A percentile compares a stretch with the other conserved stretches of the same genome.
Evolutionary conservation across 164 flowering plant genomes (phyloP).

Genomic region (Malania oleifera): DNA sequence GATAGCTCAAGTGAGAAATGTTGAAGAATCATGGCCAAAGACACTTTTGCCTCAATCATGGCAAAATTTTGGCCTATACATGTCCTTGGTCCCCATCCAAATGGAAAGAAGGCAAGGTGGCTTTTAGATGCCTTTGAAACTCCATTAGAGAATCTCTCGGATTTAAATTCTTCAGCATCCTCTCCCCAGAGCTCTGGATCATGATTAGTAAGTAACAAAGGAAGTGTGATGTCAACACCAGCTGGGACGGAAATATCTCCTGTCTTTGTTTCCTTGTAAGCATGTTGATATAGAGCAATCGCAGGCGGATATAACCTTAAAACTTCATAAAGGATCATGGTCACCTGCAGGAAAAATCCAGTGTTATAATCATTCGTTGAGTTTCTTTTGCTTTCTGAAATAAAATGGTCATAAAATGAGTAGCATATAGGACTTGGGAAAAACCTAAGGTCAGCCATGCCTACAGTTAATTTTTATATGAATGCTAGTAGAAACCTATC

Average conservation of each 20-base stretch:
- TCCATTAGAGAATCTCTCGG: slow-evolving; percentile 3
- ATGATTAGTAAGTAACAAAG: neutral
- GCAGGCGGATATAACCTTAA: neutral
- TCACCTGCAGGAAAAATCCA: neutral
- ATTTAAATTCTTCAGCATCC: neutral
- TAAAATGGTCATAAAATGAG: too few relatives aligned
- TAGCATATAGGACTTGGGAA: too few relatives aligned
- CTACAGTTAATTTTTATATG: too few relatives aligned
- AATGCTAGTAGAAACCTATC: too few relatives aligned
- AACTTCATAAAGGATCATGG: slow-evolving; percentile 1
- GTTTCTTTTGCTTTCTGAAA: neutral
- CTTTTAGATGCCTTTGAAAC: neutral
- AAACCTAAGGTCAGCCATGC: too few relatives aligned
- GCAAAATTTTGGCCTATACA: too few relatives aligned
- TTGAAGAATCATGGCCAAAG: too few relatives aligned
- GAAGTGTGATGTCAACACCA: neutral
- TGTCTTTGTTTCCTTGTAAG: neutral
- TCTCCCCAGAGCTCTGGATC: neutral
- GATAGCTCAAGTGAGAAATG: too few relatives aligned
- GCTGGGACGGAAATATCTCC: neutral
- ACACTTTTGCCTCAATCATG: too few relatives aligned
- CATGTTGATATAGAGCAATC: neutral
- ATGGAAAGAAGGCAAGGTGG: neutral
- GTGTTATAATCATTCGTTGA: neutral
- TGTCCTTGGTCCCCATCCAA: slow-evolving; percentile 7